Conservation (phyloP, 352 stramenopile genomes). For the Saprolegnia diclina region DNA sequence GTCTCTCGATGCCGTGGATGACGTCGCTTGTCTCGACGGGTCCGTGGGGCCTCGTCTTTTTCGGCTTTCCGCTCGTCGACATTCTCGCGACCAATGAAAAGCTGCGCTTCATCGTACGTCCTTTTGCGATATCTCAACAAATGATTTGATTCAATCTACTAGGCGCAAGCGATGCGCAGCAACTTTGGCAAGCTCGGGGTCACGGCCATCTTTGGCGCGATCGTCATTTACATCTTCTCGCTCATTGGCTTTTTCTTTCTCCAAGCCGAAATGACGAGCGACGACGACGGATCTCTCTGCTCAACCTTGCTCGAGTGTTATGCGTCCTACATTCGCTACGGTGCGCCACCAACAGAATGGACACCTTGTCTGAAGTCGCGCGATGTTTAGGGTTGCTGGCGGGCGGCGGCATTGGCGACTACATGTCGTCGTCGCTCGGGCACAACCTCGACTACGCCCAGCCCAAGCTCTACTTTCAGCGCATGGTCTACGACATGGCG, state of each 20-base stretch:
- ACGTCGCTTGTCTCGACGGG: slow-evolving; percentile 6
- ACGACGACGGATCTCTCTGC: slow-evolving; percentile 11
- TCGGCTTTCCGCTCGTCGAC: slow-evolving; percentile 23
- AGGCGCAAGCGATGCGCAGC: slow-evolving; percentile 22
- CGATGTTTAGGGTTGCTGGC: slow-evolving; percentile 12
- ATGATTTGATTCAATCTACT: background rate
- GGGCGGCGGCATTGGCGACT: slow-evolving; percentile 26
- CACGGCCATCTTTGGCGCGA: slow-evolving; percentile 24
- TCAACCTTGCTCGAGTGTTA: slow-evolving; percentile 23
- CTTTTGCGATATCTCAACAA: background rate
- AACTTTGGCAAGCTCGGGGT: slow-evolving; percentile 26
- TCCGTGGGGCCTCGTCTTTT: slow-evolving; percentile 26
- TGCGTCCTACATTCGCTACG: slow-evolving; percentile 26
- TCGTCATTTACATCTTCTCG: slow-evolving; percentile 27
- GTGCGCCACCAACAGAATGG: background rate
- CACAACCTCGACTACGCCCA: slow-evolving; percentile 8
- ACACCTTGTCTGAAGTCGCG: background rate
- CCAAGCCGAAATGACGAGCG: slow-evolving; percentile 20
- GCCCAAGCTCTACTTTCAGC: slow-evolving; percentile 20
- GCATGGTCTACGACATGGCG: slow-evolving; percentile 24
- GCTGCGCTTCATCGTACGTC: slow-evolving; percentile 22
- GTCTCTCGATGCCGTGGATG: slow-evolving; percentile 16
- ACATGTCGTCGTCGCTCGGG: slow-evolving; percentile 26
- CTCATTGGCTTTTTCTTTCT: slow-evolving; percentile 25
- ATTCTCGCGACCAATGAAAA: slow-evolving; percentile 26